A percentile compares a stretch with the other conserved stretches of the same genome.
These are phyloP conservation scores for Xerocomus brunneocitrinus DNA, from an alignment of 768 basidiomycete genomes.

Conservation along the genomic window DNA sequence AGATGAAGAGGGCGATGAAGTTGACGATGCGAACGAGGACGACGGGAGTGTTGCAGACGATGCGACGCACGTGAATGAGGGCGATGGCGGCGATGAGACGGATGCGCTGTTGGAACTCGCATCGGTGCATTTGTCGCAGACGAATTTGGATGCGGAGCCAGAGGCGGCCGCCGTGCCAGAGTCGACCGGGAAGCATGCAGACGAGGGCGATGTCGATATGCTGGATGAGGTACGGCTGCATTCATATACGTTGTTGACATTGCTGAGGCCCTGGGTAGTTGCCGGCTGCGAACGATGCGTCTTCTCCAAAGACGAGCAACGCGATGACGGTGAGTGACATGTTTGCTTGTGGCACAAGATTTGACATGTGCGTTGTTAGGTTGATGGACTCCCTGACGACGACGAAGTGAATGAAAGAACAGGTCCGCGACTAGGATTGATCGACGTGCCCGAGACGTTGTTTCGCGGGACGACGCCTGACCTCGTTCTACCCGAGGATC, in stretches of 20 bases:
- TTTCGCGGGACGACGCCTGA: conserved; percentile 3
- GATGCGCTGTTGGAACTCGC: conserved; percentile 23
- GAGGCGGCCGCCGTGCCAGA: not conserved
- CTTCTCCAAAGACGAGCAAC: not conserved
- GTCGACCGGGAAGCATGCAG: not conserved
- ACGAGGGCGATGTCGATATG: not conserved
- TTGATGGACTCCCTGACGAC: not conserved
- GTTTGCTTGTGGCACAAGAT: not conserved
- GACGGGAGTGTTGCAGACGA: not conserved
- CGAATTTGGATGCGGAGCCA: not conserved
- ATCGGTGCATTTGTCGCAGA: conserved; percentile 19
- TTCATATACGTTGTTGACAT: not conserved
- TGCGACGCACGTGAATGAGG: not conserved
- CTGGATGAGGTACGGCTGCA: conserved; percentile 10
- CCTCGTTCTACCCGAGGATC: conserved; percentile 17
- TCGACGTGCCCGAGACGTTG: not conserved
- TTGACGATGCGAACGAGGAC: not conserved
- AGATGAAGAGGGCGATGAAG: not conserved
- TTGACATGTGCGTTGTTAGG: not conserved
- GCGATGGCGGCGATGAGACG: conserved; percentile 7
- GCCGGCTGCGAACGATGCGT: not conserved
- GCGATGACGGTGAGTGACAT: conserved; percentile 7
- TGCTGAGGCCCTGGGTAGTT: conserved; percentile 7
- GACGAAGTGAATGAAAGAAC: not conserved
- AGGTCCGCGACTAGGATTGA: not conserved